These are phyloP conservation scores for Lasiosphaeriaceae sp. DNA, from an alignment of 495 filamentous ascomycete genomes.

Conservation along the genomic window DNA sequence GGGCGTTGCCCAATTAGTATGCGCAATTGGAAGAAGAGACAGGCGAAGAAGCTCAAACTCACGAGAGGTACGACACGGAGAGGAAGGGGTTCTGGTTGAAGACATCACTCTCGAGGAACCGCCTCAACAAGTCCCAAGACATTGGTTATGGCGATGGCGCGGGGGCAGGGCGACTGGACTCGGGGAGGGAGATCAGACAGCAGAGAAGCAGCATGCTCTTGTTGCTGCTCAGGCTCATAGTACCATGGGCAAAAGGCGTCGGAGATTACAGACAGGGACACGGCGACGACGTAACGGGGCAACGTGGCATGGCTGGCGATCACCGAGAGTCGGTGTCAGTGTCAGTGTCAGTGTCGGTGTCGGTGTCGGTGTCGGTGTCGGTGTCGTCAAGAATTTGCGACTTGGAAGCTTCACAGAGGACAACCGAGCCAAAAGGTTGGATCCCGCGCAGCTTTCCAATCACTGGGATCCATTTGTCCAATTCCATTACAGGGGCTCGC, in stretches of 20 bases:
- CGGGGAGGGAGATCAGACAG: constrained; percentile 13
- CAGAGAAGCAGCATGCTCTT: constrained; percentile 21
- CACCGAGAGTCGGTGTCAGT: too few species aligned
- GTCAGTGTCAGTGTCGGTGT: neutral
- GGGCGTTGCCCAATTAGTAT: neutral
- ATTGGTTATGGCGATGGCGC: constrained; percentile 28
- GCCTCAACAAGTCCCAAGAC: constrained; percentile 65
- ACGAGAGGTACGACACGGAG: constrained; percentile 75
- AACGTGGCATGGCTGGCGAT: neutral
- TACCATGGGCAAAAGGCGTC: neutral
- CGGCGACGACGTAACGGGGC: constrained; percentile 21
- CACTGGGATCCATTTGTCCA: constrained; percentile 12
- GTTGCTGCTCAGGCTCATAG: constrained; percentile 1
- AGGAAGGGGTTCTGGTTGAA: constrained; percentile 79
- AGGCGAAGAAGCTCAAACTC: constrained; percentile 28
- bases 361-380: neutral
- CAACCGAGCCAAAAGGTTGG: constrained; percentile 18
- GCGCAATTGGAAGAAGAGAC: neutral
- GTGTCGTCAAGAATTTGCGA: neutral
- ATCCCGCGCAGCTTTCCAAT: neutral
- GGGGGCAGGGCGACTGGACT: constrained; percentile 10
- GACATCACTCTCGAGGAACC: constrained; percentile 77
- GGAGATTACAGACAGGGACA: constrained; percentile 2
- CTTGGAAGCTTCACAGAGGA: constrained; percentile 9
- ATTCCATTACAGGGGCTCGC: constrained; percentile 11